Evolutionary conservation across 805 yeast genomes (phyloP).

Genomic region (Metschnikowia drakensbergensis): DNA sequence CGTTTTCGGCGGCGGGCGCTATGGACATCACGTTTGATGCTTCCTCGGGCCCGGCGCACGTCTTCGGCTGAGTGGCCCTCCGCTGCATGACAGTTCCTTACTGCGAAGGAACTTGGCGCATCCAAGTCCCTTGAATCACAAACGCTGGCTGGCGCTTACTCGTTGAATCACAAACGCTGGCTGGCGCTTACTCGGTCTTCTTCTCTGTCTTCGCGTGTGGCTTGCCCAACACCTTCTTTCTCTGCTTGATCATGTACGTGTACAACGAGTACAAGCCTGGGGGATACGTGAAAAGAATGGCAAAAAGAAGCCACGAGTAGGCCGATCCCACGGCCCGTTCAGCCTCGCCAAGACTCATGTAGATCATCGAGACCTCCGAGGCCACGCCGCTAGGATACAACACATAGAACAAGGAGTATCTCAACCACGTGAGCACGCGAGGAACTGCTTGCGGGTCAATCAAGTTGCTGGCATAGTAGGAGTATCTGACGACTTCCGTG

Average conservation of each 20-base stretch:
- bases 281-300: slow-evolving; percentile 60
- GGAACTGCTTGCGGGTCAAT: slow-evolving; percentile 52
- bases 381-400: slow-evolving; percentile 92
- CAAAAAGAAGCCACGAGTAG: slow-evolving; percentile 55
- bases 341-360: slow-evolving; percentile 71
- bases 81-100: no score
- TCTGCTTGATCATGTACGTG: slow-evolving; percentile 84
- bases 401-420: slow-evolving; percentile 79
- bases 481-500: slow-evolving; percentile 88
- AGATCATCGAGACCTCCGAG: slow-evolving; percentile 70
- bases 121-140: no score
- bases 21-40: no score
- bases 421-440: slow-evolving; percentile 55
- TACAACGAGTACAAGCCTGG: slow-evolving; percentile 87
- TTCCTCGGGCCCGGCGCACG: no score
- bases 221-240: slow-evolving; percentile 65
- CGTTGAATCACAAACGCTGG: no score
- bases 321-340: slow-evolving; percentile 43
- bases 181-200: slow-evolving; percentile 10
- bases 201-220: slow-evolving; percentile 10
- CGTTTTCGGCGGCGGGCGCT: no score
- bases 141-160: no score
- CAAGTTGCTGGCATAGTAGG: slow-evolving; percentile 75
- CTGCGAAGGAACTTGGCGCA: no score
- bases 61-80: no score